Percentiles rank a stretch among this genome's conserved stretches.
Conservation (phyloP, 2,329 filamentous ascomycete genomes). For the Penicillium palitans region DNA sequence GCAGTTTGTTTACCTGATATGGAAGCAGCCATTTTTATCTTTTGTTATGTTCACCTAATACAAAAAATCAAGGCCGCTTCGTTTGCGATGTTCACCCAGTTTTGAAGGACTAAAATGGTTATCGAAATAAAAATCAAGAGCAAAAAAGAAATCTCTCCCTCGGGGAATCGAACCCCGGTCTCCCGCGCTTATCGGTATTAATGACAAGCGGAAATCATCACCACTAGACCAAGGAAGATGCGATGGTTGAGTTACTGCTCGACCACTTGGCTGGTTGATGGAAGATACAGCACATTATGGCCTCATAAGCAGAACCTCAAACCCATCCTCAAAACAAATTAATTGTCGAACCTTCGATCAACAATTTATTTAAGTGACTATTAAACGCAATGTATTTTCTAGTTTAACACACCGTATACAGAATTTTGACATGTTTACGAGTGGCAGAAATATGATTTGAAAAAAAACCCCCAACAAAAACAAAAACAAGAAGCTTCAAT, state of each 20-base stretch:
- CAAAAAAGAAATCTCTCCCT: conserved; percentile 37
- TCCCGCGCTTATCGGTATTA: conserved; percentile 36
- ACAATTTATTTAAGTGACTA: not conserved
- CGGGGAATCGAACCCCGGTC: conserved; percentile 43
- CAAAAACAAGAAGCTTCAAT: not conserved
- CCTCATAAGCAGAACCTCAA: not conserved
- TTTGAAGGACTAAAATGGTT: not conserved
- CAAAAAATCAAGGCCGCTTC: not conserved
- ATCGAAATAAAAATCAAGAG: not conserved
- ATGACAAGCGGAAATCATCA: conserved; percentile 45
- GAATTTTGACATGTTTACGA: not conserved
- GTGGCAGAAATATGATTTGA: not conserved
- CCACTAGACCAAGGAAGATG: conserved; percentile 41
- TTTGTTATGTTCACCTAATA: not conserved
- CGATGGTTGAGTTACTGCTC: conserved; percentile 26
- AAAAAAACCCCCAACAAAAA: not conserved
- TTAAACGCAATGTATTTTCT: not conserved
- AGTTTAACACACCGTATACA: not conserved
- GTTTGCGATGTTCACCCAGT: not conserved
- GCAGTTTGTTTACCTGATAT: not conserved
- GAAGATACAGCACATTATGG: fast-evolving
- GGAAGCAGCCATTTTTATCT: not conserved
- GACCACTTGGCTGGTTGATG: conserved; percentile 28
- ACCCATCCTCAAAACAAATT: not conserved
- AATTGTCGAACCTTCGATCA: not conserved